These are phyloP conservation scores for Pelargonium fulgidum DNA, from an alignment of 441 rosid species.

Conservation along the genomic window DNA sequence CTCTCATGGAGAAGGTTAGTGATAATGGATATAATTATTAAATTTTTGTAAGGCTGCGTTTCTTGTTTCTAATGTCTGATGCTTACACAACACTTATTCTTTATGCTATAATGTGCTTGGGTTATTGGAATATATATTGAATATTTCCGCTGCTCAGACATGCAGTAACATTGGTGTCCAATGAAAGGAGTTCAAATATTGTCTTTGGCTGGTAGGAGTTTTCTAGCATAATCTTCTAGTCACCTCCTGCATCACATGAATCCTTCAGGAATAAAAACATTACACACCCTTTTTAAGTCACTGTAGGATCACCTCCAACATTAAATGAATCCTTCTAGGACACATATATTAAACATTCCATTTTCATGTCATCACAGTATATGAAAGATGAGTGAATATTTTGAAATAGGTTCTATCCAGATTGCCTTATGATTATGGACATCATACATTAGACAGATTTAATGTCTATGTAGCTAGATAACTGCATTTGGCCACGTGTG, in stretches of 20 bases:
- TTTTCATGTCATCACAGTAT: neutral
- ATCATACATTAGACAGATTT: neutral
- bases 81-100: no score
- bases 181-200: no score
- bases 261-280: neutral
- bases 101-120: neutral
- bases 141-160: neutral
- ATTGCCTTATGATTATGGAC: neutral
- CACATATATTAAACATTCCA: neutral
- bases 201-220: neutral
- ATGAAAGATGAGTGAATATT: neutral
- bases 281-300: neutral
- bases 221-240: neutral
- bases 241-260: neutral
- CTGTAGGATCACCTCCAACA: neutral
- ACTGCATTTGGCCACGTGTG: neutral
- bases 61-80: neutral
- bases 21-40: conserved; percentile 2
- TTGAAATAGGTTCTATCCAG: neutral
- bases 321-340: conserved; percentile 2
- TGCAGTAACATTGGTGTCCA: neutral
- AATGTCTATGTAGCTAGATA: neutral
- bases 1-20: conserved; percentile 92
- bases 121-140: neutral
- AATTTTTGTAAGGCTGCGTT: neutral